Conservation (phyloP, 2,329 filamentous ascomycete species). For the Neocucurbitaria cava region DNA sequence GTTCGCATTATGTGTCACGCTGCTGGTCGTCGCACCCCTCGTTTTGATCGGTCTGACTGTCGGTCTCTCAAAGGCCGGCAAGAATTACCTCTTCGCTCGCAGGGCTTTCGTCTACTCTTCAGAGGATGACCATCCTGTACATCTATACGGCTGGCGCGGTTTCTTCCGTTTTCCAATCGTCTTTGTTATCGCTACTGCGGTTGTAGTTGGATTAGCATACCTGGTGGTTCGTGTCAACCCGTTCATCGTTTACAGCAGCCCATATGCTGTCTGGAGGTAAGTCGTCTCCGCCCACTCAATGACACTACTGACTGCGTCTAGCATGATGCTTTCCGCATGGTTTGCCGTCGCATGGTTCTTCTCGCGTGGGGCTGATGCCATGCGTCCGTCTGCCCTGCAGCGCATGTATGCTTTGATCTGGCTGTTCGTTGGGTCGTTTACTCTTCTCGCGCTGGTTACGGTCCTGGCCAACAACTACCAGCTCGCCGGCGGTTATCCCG, state of each 20-base stretch:
- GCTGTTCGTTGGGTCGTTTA: conserved; percentile 80
- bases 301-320: conserved; percentile 31
- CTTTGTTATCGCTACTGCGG: conserved; percentile 69
- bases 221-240: conserved; percentile 85
- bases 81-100: conserved; percentile 85
- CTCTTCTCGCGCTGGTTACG: conserved; percentile 72
- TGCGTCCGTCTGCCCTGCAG: conserved; percentile 85
- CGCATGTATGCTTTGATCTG: conserved; percentile 82
- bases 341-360: conserved; percentile 84
- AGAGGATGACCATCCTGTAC: conserved; percentile 65
- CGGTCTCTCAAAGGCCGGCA: conserved; percentile 73
- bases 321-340: conserved; percentile 83
- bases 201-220: conserved; percentile 76
- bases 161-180: conserved; percentile 85
- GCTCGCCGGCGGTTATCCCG: conserved; percentile 78
- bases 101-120: conserved; percentile 67
- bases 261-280: conserved; percentile 78
- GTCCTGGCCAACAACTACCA: conserved; percentile 78
- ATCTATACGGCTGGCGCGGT: conserved; percentile 78
- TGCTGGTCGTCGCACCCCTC: conserved; percentile 81
- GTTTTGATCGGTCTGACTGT: conserved; percentile 73
- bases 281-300: conserved; percentile 3
- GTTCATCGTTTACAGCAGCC: conserved; percentile 86
- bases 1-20: conserved; percentile 84
- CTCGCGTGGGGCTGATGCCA: conserved; percentile 76